These are phyloP conservation scores for Paramecium primaurelia DNA, from an alignment of 73 alveolate species.

Conservation along the genomic window DNA sequence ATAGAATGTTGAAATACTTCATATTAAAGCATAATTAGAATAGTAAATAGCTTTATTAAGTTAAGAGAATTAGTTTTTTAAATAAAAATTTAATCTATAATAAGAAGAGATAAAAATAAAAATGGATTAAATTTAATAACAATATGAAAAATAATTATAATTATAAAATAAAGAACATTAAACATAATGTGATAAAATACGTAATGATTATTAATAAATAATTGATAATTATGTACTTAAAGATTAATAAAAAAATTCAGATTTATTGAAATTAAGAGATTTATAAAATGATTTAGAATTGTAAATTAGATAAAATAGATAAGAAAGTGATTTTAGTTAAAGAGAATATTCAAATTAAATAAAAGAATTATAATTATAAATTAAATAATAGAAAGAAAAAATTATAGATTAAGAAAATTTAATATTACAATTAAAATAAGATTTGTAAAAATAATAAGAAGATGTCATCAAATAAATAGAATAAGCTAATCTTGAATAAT, in stretches of 20 bases:
- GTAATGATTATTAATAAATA: neutral
- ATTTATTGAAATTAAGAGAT: neutral
- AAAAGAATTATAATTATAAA: neutral
- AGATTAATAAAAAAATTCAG: neutral
- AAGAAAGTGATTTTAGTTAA: neutral
- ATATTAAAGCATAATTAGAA: conserved; percentile 2
- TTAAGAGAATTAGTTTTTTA: neutral
- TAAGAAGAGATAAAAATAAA: neutral
- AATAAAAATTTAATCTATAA: neutral
- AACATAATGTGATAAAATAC: neutral
- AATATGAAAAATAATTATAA: neutral
- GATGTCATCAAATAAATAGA: neutral
- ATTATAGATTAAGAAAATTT: neutral
- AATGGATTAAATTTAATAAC: neutral
- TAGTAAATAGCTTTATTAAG: neutral
- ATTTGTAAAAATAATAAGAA: neutral
- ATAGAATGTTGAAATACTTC: neutral
- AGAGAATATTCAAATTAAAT: neutral
- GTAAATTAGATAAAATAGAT: neutral
- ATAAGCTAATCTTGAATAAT: neutral
- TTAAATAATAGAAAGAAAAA: neutral
- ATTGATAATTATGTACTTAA: neutral
- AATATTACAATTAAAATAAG: neutral
- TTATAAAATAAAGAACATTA: neutral
- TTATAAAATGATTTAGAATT: neutral